Base-by-base conservation (phyloP, 768 basidiomycete genomes). In the Russula dissimulans region DNA sequence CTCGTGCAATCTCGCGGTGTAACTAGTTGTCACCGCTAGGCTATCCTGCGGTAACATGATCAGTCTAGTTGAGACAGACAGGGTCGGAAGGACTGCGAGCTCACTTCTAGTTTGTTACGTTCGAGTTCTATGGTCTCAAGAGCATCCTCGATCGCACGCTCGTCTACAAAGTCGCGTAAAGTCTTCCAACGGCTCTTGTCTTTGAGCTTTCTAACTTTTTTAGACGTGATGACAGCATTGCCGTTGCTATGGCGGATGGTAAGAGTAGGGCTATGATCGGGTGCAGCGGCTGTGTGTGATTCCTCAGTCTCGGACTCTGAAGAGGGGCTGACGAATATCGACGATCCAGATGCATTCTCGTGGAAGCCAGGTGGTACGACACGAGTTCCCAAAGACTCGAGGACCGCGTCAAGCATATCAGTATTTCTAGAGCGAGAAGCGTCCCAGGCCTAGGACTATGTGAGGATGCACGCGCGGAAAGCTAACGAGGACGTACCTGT, bases 161-260 rank as follows among this genome's bases (percentile, higher is more conserved):
- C 91, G 66, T 91, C 88, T 39, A 91, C 87, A 70, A 93, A 92
- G 69, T 92, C 89, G 38, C 91, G 80, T 38, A 92, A 68, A 0
- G 86, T 88, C 76, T 90, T 92, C 90, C 90, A 91, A 36, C 74
- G 77, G 43, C 75, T 77, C 59, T 83, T 75, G 65, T 86, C 84
- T 57, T 65, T 61, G 34, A 63, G 66, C 3, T 57, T 65, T 31
- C 54, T 54, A 11, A 55, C 62, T 34, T 69, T 67, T 38, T 32
- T 62, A 5, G 48, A 49, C 32, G 54, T n/a, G 5, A 56, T 49
- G 42, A 50, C 56, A 10, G 48, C 58, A 43, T 45, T 38, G 9
- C 64, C 67, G 3, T 69, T 66, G 45, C 60, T 66, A 14, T 58
- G 32, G 14, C 71, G 67, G 14, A 80, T 57, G 42, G 81, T 77